Conservation (phyloP, 164 flowering plant genomes). For the Stephania japonica region DNA sequence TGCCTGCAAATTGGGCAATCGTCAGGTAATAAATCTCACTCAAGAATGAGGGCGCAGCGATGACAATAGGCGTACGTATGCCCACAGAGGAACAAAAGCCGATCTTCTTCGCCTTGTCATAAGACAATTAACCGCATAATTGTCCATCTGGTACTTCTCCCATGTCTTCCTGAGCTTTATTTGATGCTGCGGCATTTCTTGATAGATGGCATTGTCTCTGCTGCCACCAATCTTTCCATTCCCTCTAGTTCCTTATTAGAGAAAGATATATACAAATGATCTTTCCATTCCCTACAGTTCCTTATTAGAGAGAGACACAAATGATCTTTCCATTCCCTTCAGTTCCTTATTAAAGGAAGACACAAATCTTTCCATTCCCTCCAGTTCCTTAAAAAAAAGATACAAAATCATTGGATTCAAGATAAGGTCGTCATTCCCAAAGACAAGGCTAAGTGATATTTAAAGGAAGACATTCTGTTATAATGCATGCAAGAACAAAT, state of each 20-base stretch:
- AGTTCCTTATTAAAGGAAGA: too few species aligned
- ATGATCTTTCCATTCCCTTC: too few species aligned
- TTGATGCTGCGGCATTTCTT: slow-evolving; percentile 11
- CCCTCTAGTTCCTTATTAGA: slow-evolving; percentile 82
- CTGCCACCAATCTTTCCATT: slow-evolving; percentile 61
- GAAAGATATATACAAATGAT: too few species aligned
- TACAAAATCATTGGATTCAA: not conserved
- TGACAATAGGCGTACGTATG: slow-evolving; percentile 84
- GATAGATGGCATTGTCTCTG: slow-evolving; percentile 30
- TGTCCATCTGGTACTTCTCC: slow-evolving; percentile 64
- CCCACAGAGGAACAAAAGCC: slow-evolving; percentile 88
- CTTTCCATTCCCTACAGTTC: too few species aligned
- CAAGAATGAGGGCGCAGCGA: slow-evolving; percentile 60
- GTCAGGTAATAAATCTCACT: slow-evolving; percentile 53
- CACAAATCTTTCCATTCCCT: too few species aligned
- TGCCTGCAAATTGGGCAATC: slow-evolving; percentile 81
- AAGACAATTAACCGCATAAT: slow-evolving; percentile 72
- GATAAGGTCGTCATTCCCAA: not conserved
- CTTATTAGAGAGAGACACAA: too few species aligned
- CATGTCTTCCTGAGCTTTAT: slow-evolving; percentile 37
- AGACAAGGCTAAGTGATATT: not conserved
- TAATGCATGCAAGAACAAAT: too few species aligned
- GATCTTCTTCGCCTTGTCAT: slow-evolving; percentile 58
- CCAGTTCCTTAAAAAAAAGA: not conserved
- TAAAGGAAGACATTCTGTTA: too few species aligned